Evolutionary conservation across 345 rosid species (phyloP), one percentile per base, ranked within the genome.

Genomic region (Turritis glabra): DNA sequence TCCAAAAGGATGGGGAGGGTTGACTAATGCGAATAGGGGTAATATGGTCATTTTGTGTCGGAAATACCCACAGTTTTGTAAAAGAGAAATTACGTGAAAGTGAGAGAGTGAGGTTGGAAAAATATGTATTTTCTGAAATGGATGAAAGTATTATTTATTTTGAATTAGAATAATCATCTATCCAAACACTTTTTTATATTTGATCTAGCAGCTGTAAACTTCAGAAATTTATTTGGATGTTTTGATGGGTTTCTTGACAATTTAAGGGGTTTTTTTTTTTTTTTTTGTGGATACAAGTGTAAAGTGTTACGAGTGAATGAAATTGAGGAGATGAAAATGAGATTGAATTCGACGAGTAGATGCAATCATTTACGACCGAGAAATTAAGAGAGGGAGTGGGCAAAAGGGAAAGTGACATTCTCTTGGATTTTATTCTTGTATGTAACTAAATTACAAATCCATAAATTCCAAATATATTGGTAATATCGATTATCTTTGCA

Each of bases 381-480:
- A 74, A 57, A 57, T 18, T 26, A 26, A 67, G 52, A 55, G 21
- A 65, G 29, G 52, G 73, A 35, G 35, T 74, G 78, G 67, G 78
- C 26, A 56, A 74, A 74, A 66, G 60, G 21, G 7, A 32, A 47
- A 47, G 72, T 47, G 72, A 18, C 43, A 35, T 65, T 74, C 30
- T 55, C 71, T 66, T 25, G 18, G 38, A 56, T 56, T 65, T 46
- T 56, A 74, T 65, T 57, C 59, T 22, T 46, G 2, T 8, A 11
- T 25, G 17, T 32, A 26, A 44, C 38, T 32, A 64, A 37, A 54
- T 35, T 30, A 64, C 71, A 73, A 54, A 44, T 56, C 57, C 17
- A 7, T 33, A 33, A 44, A 32, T 22, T 41, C 37, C 70, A 72
- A 52, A 50, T 8, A 19, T 38, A 17, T 57, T 2, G 17, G 25